These are phyloP conservation scores for Fusarium transvaalense DNA, from an alignment of 2,329 filamentous ascomycete genomes.

Conservation along the genomic window DNA sequence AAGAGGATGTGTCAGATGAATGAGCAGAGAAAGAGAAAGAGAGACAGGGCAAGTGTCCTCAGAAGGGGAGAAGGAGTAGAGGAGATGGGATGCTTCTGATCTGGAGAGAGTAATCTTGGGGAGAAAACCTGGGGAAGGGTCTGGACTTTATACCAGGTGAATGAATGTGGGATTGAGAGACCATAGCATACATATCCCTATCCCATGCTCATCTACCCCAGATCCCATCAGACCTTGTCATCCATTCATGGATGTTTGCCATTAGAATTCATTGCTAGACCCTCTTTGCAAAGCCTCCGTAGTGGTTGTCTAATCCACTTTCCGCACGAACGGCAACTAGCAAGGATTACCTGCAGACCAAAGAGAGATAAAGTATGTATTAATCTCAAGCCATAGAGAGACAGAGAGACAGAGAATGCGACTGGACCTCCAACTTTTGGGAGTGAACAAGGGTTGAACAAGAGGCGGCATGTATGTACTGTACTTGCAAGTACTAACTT, in stretches of 20 bases:
- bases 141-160: constrained; percentile 37
- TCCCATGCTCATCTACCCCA: constrained; percentile 20
- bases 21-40: background rate
- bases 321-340: constrained; percentile 44
- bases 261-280: constrained; percentile 4
- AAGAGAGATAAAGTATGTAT: constrained; percentile 31
- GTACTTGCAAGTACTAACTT: background rate
- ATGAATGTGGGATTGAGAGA: constrained; percentile 1
- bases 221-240: constrained; percentile 1
- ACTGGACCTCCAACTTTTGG: constrained; percentile 24
- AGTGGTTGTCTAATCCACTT: constrained; percentile 22
- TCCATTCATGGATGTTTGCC: background rate
- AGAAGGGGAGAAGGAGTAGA: constrained; percentile 14
- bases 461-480: background rate
- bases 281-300: constrained; percentile 36
- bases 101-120: constrained; percentile 30
- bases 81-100: constrained; percentile 43
- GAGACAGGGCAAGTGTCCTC: constrained; percentile 26
- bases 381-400: constrained; percentile 9
- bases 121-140: constrained; percentile 42
- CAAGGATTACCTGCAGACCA: constrained; percentile 26
- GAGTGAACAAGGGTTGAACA: constrained; percentile 4
- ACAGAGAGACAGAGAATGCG: background rate
- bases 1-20: background rate
- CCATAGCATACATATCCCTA: too few relatives aligned